Conservation (phyloP, 169 alveolate genomes). For the Ichthyophthirius multifiliis region DNA sequence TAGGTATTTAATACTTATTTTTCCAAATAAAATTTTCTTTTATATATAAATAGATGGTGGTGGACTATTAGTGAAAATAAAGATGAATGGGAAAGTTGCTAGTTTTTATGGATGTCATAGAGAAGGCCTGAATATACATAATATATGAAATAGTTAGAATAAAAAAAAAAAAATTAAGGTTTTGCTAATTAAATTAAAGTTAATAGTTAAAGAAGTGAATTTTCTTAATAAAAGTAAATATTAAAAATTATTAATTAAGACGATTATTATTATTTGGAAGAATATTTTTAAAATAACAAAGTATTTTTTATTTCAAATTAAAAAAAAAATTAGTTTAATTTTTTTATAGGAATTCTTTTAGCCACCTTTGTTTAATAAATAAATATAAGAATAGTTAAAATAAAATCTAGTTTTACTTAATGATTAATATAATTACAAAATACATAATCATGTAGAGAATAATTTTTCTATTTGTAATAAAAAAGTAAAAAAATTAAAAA, state of each 20-base stretch:
- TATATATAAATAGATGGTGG: background rate
- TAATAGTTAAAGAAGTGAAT: background rate
- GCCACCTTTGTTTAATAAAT: background rate
- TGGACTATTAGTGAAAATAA: background rate
- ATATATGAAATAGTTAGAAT: background rate
- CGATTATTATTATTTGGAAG: background rate
- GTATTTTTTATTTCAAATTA: background rate
- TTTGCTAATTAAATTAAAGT: background rate
- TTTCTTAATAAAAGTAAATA: background rate
- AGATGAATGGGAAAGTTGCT: background rate
- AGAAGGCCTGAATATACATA: background rate
- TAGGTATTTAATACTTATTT: background rate
- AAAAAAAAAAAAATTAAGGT: background rate
- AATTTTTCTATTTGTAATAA: conserved; percentile 52
- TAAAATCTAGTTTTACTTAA: background rate
- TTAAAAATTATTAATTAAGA: background rate
- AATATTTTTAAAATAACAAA: background rate
- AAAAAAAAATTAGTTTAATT: background rate
- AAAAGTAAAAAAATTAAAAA: background rate
- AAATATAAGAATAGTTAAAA: background rate
- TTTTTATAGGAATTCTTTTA: background rate
- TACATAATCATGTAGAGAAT: conserved; percentile 49
- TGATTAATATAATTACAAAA: background rate
- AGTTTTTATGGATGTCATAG: background rate
- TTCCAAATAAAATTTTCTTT: background rate